Conservation (phyloP, 2,329 filamentous ascomycete species). For the Pseudogymnoascus sp. region DNA sequence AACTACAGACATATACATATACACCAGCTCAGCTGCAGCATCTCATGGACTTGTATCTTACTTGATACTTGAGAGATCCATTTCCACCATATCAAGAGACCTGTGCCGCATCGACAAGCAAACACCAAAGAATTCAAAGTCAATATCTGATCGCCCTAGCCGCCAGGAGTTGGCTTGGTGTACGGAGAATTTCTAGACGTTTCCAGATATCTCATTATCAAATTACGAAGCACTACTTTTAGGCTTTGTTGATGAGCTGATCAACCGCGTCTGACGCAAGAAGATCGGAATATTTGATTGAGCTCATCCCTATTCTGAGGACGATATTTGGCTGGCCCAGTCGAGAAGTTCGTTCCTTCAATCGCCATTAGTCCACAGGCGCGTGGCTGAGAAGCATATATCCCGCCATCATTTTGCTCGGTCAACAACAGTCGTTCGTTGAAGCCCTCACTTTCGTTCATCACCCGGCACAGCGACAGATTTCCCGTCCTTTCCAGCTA, state of each 20-base stretch:
- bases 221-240: background rate
- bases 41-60: background rate
- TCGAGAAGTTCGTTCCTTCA: background rate
- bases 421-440: slow-evolving; percentile 7
- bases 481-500: slow-evolving; percentile 1
- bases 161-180: background rate
- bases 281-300: background rate
- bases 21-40: background rate
- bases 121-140: background rate
- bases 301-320: background rate
- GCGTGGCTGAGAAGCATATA: background rate
- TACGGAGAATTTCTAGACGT: background rate
- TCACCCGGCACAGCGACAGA: slow-evolving; percentile 4
- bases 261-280: background rate
- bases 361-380: background rate
- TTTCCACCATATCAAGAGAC: background rate
- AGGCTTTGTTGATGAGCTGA: background rate
- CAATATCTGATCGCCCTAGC: background rate
- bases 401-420: slow-evolving; percentile 4
- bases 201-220: background rate
- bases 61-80: background rate
- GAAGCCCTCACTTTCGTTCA: slow-evolving; percentile 11
- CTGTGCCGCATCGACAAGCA: background rate
- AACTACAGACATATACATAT: background rate
- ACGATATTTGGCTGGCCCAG: background rate